These are phyloP conservation scores for Leccinum rimulosum DNA, from an alignment of 768 basidiomycete species.

Conservation along the genomic window DNA sequence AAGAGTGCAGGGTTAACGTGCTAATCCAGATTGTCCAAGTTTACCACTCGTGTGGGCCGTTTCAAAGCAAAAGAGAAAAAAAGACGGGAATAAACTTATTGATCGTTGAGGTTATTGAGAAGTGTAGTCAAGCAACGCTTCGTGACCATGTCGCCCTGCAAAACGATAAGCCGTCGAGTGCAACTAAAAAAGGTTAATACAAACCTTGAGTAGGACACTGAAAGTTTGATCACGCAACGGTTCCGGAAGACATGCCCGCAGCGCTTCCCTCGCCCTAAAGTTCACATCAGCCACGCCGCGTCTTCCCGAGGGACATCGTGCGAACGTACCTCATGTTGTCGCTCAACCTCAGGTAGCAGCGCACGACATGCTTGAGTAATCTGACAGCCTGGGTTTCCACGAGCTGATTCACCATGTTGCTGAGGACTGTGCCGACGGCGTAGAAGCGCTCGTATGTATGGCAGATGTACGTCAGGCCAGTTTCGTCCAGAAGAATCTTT, in stretches of 20 bases:
- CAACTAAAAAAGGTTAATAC: constrained; percentile 13
- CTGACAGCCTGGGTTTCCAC: constrained; percentile 98
- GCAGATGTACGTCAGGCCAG: constrained; percentile 96
- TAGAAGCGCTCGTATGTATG: constrained; percentile 99
- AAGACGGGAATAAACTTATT: constrained; percentile 31
- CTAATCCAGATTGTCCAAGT: constrained; percentile 33
- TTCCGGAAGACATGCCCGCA: constrained; percentile 94
- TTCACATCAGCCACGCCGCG: constrained; percentile 8
- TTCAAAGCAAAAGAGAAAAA: constrained; percentile 14
- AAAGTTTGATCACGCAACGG: constrained; percentile 94
- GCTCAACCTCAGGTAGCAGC: constrained; percentile 93
- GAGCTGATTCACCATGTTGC: constrained; percentile 98
- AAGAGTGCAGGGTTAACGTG: constrained; percentile 26
- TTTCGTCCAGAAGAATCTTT: constrained; percentile 95
- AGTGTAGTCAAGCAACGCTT: constrained; percentile 91
- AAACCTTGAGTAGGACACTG: constrained; percentile 81
- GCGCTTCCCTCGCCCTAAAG: constrained; percentile 86
- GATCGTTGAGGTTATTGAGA: constrained; percentile 82
- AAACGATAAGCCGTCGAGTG: constrained; percentile 12
- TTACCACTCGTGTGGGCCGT: constrained; percentile 18
- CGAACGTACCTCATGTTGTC: constrained; percentile 84
- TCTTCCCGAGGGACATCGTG: constrained; percentile 9
- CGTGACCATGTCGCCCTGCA: constrained; percentile 94
- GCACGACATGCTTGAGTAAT: constrained; percentile 94
- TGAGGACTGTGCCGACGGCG: constrained; percentile 95